These are phyloP conservation scores for Globisporangium rhizosaccharum DNA, from an alignment of 352 stramenopile genomes.

Conservation along the genomic window DNA sequence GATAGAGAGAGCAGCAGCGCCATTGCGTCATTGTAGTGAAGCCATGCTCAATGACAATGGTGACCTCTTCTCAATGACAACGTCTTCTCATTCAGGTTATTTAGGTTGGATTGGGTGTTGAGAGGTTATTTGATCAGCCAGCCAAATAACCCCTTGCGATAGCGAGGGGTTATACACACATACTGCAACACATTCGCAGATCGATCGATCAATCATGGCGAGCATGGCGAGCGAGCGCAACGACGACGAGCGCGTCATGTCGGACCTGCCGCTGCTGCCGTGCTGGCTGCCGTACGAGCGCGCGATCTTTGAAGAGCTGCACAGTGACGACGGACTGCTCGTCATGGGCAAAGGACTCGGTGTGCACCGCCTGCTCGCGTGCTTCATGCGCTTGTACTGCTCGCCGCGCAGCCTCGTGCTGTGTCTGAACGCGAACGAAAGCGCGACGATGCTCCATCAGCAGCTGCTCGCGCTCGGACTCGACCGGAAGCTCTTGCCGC, in stretches of 20 bases:
- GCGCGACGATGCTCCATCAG: conserved; percentile 67
- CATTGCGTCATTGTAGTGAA: too few relatives aligned
- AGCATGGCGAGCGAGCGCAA: not conserved
- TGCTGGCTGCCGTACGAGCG: conserved; percentile 77
- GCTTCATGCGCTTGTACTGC: conserved; percentile 91
- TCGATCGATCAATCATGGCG: too few relatives aligned
- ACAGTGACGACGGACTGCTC: conserved; percentile 87
- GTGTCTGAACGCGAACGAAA: conserved; percentile 90
- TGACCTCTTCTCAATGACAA: too few relatives aligned
- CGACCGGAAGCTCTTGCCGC: conserved; percentile 78
- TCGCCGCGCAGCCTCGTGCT: conserved; percentile 81
- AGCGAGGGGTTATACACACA: too few relatives aligned
- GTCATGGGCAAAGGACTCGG: conserved; percentile 92
- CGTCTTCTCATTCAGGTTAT: too few relatives aligned
- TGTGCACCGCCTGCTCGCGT: conserved; percentile 75
- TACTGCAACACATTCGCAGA: too few relatives aligned
- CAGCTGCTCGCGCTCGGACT: conserved; percentile 88
- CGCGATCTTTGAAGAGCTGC: conserved; percentile 62
- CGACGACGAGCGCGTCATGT: not conserved
- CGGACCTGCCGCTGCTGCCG: conserved; percentile 16
- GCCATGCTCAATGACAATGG: too few relatives aligned
- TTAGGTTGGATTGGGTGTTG: too few relatives aligned
- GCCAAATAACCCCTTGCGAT: too few relatives aligned
- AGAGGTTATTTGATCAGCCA: too few relatives aligned
- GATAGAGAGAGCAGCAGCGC: too few relatives aligned